Base-by-base conservation (phyloP, 2,329 filamentous ascomycete species). In the Exophiala lecanii-corni region DNA sequence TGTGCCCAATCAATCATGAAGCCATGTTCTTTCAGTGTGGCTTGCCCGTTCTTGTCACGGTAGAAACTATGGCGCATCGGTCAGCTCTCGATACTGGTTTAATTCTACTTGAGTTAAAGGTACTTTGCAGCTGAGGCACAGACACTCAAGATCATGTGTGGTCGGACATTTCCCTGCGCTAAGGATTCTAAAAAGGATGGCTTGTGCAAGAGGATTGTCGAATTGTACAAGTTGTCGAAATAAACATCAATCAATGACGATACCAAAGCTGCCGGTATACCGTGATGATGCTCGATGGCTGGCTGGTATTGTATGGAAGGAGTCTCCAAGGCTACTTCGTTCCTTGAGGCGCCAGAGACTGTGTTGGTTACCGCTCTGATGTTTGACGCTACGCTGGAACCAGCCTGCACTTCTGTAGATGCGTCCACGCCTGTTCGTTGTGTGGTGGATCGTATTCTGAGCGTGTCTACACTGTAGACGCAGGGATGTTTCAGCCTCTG, bases 1-100 rank as follows among this genome's bases (percentile, higher is more conserved):
- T 26, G 32, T n/a, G 45, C 45, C 45, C 45, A 48, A 41, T 48
- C 45, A 23, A 41, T 23, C 45, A 45, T 45, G 32, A 48, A 48
- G 17, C 45, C 45, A 18, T 45, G 41, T 20, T 41, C 36, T n/a
- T 28, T 36, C 10, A 48, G 25, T 15, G 41, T 19, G 7, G 45
- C 41, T 17, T 44, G 15, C 12, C 41, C 41, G 34, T 48, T 41
- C 7, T 37, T 9, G 28, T 44, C 41, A 16, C 41, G 20, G 30
- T 48, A 44, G 21, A 48, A 44, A 28, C 45, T 48, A 31, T 7
- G 12, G 23, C 7, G 23, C 6, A 26, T 26, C 6, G 23, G 6
- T 12, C 6, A 12, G 23, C 7, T 12, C 6, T 26, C 12, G 6
- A 12, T 12, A 7, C 23, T 7, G 6, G 12, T 26, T 26, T 6